Evolutionary conservation across 2,329 filamentous ascomycete genomes (phyloP).

Genomic region (Exophiala oligosperma): DNA sequence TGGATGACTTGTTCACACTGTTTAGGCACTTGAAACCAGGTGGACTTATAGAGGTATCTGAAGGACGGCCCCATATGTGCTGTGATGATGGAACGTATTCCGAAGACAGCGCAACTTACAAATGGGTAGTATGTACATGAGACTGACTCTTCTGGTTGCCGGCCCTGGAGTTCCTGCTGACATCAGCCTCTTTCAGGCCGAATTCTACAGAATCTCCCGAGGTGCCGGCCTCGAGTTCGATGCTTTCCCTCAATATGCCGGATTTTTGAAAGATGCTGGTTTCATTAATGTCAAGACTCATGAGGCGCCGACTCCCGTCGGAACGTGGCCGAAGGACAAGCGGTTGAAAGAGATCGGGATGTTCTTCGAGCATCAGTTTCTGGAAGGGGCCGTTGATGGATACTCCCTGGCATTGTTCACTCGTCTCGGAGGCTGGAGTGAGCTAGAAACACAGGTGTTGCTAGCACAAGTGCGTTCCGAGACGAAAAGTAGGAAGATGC

Average conservation of each 20-base stretch:
- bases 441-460: slow-evolving; percentile 3
- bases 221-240: slow-evolving; percentile 2
- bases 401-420: slow-evolving; percentile 6
- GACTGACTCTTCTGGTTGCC: too few relatives aligned
- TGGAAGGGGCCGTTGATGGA: slow-evolving; percentile 3
- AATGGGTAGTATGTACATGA: not conserved
- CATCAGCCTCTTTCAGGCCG: not conserved
- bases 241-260: not conserved
- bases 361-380: slow-evolving; percentile 4
- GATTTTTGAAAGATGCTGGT: not conserved
- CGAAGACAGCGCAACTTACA: not conserved
- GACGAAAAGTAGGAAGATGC: slow-evolving; percentile 5
- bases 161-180: not conserved
- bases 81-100: not conserved
- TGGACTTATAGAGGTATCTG: not conserved
- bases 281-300: slow-evolving; percentile 1
- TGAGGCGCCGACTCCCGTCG: not conserved
- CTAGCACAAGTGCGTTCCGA: not conserved
- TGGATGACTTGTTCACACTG: not conserved
- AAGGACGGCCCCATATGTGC: slow-evolving; percentile 1
- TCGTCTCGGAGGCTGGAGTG: slow-evolving; percentile 3
- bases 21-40: not conserved
- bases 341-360: not conserved
- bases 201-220: slow-evolving; percentile 1
- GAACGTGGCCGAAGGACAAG: slow-evolving; percentile 1